Base-by-base conservation (phyloP, 1,284 basidiomycete genomes). In the Malassezia obtusa region DNA sequence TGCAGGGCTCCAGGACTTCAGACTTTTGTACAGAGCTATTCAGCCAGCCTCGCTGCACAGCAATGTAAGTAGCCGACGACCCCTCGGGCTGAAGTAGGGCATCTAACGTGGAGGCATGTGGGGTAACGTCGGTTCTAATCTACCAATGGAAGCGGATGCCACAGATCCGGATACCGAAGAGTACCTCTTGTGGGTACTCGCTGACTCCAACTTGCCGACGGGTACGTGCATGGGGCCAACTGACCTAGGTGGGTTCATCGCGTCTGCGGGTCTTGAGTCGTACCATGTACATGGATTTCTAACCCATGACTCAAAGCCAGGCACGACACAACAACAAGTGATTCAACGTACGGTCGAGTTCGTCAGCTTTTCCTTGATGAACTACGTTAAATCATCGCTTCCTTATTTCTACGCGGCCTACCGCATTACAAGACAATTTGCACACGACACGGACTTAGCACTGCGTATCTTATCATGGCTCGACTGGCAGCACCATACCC, bases 211-310 rank as follows among this genome's bases (percentile, higher is more conserved):
- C 45, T 46, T 71, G 15, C 71, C 71, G 6, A 73, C 71, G 0
- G 64, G 61, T 60, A 25, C 36, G 60, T 35, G n/a, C 24, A 14
- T 12, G 21, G n/a, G n/a, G n/a, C n/a, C n/a, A 2, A 19, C 30
- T 38, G 24, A 54, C n/a, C 22, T 86, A 7, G 89, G 89, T 28
- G 84, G 89, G 0, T 92, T 92, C 67, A 86, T 92, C 47, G 87
- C 89, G 0, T 91, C 90, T 0, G 83, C 88, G 1, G 92, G 92
- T 0, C 80, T 96, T 50, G 92, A 98, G 71, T 89, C 89, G 0
- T 91, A 84, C 70, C 76, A 82, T 30, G 84, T 86, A 33, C 92
- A 98, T 74, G 91, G 89, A 0, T 86, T 91, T 64, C 59, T 72
- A 15, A 41, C 47, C 19, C 21, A 41, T 14, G 22, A 12, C 12